A percentile compares a stretch with the other conserved stretches of the same genome.
Evolutionary conservation across 371 early-diverging fungal species (phyloP).

Genomic region (Rhizomucor miehei): DNA sequence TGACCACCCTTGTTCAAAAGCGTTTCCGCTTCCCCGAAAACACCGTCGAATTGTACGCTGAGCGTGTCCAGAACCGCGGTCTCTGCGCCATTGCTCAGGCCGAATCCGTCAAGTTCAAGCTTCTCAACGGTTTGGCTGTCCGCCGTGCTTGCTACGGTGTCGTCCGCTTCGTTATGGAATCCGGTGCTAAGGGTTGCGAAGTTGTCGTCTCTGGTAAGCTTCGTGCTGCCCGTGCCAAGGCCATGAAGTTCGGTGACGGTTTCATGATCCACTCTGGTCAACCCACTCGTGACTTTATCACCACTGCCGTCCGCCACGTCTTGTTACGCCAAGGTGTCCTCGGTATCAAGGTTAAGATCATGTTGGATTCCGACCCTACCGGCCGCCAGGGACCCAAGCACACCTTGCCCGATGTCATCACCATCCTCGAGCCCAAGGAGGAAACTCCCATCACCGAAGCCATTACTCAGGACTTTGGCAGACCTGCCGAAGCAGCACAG

Average conservation of each 20-base stretch:
- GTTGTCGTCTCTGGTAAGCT: slow-evolving; percentile 99
- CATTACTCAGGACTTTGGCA: slow-evolving; percentile 72
- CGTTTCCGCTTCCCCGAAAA: slow-evolving; percentile 98
- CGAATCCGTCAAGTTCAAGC: slow-evolving; percentile 98
- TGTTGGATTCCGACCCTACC: slow-evolving; percentile 95
- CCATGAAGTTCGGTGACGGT: slow-evolving; percentile 99
- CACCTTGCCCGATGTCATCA: slow-evolving; percentile 95
- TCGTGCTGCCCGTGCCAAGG: slow-evolving; percentile 99
- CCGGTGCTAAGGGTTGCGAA: slow-evolving; percentile 99
- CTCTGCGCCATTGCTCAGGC: slow-evolving; percentile 99
- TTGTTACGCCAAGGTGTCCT: slow-evolving; percentile 98
- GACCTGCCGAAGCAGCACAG: slow-evolving; percentile 46
- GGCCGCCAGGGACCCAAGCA: slow-evolving; percentile 95
- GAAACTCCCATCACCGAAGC: slow-evolving; percentile 72
- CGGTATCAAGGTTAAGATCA: slow-evolving; percentile 99
- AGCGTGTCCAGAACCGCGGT: slow-evolving; percentile 98
- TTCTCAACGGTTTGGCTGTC: slow-evolving; percentile 95
- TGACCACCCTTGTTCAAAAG: slow-evolving; percentile 98
- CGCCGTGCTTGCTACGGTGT: slow-evolving; percentile 98
- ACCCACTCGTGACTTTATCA: slow-evolving; percentile 96
- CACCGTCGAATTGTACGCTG: slow-evolving; percentile 98
- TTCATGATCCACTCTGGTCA: slow-evolving; percentile 99
- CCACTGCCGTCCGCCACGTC: slow-evolving; percentile 96
- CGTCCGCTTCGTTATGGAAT: slow-evolving; percentile 98
- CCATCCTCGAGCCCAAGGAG: slow-evolving; percentile 92